Evolutionary conservation across 352 stramenopile genomes (phyloP), one percentile per base, ranked within the genome.

Genomic region (Phytophthora foliorum): DNA sequence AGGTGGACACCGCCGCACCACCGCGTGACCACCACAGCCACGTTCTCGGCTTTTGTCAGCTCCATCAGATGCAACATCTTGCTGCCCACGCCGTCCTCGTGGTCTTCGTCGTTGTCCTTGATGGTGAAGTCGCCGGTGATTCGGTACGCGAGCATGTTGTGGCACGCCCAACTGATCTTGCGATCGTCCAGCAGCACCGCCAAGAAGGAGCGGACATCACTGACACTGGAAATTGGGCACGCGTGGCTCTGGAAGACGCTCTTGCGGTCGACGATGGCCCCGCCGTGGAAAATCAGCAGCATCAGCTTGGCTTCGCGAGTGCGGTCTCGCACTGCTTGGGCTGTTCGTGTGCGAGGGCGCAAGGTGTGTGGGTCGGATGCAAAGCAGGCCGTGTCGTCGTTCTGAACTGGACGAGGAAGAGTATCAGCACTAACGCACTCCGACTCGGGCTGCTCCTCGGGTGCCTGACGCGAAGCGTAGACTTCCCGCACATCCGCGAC

Each of bases 91-190:
- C 63, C 85, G 48, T 91, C 82, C 56, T 93, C 86, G n/a, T 81
- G 75, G 67, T 94, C 85, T 34, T 95, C 87, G 62, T 97, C 90
- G 64, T 95, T 95, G 60, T 97, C 90, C 36, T 95, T 95, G 54
- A 94, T 64, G 2, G 80, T 72, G 42, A 88, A 88, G 36, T 88
- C 77, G 17, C 81, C 75, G 17, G 89, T 72, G 63, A 96, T 93
- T 36, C 88, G 87, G 68, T 96, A 97, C 42, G 87, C 90, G 25
- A 96, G 75, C 82, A 97, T 96, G 75, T 97, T 97, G 72, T 97
- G 90, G 54, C 90, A 89, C 34, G 90, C 90, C 27, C 84, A 76
- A 42, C 87, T 84, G 68, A 96, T 80, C 71, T 96, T 97, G 58
- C 81, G 80, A 61, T 95, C 84, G 45, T 94, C 80, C 36, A 97